Base-by-base conservation (phyloP, 495 filamentous ascomycete genomes). In the Sporormia fimetaria region DNA sequence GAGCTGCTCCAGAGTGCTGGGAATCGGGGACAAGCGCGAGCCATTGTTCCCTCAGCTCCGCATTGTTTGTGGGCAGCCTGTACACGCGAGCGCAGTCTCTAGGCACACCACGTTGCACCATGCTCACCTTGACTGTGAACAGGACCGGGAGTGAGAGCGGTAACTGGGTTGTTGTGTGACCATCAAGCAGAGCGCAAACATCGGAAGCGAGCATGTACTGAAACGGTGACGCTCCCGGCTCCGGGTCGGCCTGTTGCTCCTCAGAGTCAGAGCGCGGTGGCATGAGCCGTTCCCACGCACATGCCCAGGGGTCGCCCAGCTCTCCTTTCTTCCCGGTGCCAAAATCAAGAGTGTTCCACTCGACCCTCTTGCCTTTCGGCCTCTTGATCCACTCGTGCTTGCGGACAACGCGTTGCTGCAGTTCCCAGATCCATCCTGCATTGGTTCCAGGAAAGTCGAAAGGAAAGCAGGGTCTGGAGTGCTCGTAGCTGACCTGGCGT, bases 381-480 rank as follows among this genome's bases (percentile, higher is more conserved):
- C 75, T 74, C 30, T 73, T 70, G 44, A 78, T 78, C 90, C 90
- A 95, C 12, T 74, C 70, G 24, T 62, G 56, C 51, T 73, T 74
- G 33, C 80, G 67, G 48, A 64, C 69, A 21, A 57, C 56, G 6
- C 81, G 68, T 58, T 87, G 74, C 26, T 70, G 65, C 18, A 75
- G 51, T 57, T 85, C 78, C 83, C 86, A 94, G 18, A 65, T 66
- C 61, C 74, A 75, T 0, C 90, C 90, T 1, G 87, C 86, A 14
- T 68, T 67, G 0, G 85, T 93, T 2, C 82, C 85, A 0, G 84
- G 86, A 42, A 75, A 87, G 59, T 96, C 90, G 17, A 73, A 83
- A 0, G 90, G 90, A 57, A 95, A 98, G 76, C 80, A 92, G 8
- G 82, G 73, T 21, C 66, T 64, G 1, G 74, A 75, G n/a, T 74